Percentiles rank a stretch among this genome's conserved stretches.
Evolutionary conservation across 2,329 filamentous ascomycete species (phyloP).

Genomic region (Ophiocordyceps unilateralis): DNA sequence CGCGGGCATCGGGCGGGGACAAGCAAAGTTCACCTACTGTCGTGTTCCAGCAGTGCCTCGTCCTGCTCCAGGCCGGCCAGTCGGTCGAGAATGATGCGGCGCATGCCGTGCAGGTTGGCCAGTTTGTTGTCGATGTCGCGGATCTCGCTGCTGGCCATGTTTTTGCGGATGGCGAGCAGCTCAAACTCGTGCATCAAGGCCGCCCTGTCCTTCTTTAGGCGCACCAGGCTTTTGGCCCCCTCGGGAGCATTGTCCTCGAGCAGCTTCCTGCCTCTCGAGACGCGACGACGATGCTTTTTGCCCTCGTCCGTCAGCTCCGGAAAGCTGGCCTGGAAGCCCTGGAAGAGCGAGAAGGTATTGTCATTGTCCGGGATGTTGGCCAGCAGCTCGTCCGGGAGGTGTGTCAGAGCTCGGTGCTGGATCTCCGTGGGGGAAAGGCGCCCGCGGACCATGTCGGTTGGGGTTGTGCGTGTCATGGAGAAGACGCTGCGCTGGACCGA

Average conservation of each 20-base stretch:
- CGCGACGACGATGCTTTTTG: slow-evolving; percentile 52
- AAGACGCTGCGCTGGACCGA: slow-evolving; percentile 79
- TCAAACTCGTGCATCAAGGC: slow-evolving; percentile 72
- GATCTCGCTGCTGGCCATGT: slow-evolving; percentile 94
- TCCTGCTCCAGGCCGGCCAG: slow-evolving; percentile 78
- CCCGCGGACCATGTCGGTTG: slow-evolving; percentile 84
- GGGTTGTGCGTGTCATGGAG: slow-evolving; percentile 74
- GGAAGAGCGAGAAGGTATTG: slow-evolving; percentile 82
- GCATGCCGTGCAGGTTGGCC: slow-evolving; percentile 80
- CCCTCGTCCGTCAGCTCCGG: slow-evolving; percentile 54
- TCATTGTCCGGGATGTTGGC: slow-evolving; percentile 74
- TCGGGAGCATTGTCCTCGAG: slow-evolving; percentile 47
- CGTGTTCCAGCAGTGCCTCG: slow-evolving; percentile 76
- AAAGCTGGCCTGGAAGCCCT: slow-evolving; percentile 85
- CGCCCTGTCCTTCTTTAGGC: slow-evolving; percentile 65
- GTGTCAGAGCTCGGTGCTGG: slow-evolving; percentile 78
- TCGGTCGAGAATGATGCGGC: slow-evolving; percentile 76
- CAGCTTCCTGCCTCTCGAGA: slow-evolving; percentile 60
- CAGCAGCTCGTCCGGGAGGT: slow-evolving; percentile 78
- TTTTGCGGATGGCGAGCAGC: slow-evolving; percentile 83
- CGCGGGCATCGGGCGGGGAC: slow-evolving; percentile 13
- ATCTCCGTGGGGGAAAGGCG: slow-evolving; percentile 85
- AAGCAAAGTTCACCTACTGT: slow-evolving; percentile 38
- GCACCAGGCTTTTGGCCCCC: slow-evolving; percentile 49
- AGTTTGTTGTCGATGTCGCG: slow-evolving; percentile 95